These are phyloP conservation scores for Lophium mytilinum DNA, from an alignment of 495 filamentous ascomycete genomes.

Conservation along the genomic window DNA sequence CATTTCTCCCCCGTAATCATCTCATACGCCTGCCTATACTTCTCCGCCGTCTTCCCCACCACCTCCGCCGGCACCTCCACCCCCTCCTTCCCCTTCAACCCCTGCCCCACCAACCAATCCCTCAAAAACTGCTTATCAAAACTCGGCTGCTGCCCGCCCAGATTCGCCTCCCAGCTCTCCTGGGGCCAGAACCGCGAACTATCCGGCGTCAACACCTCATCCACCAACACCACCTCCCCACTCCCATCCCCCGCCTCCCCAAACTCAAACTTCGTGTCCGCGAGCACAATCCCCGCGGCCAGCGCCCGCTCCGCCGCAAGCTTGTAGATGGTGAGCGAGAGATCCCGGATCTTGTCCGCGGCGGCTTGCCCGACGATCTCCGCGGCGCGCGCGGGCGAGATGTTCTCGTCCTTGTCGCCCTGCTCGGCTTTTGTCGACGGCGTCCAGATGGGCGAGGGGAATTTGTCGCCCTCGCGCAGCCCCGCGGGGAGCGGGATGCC, in stretches of 20 bases:
- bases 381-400: conserved; percentile 57
- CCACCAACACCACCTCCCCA: conserved; percentile 72
- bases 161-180: conserved; percentile 53
- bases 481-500: conserved; percentile 61
- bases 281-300: conserved; percentile 80
- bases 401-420: conserved; percentile 87
- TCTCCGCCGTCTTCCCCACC: conserved; percentile 50
- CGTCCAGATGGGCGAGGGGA: conserved; percentile 71
- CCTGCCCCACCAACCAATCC: conserved; percentile 70
- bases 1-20: conserved; percentile 49
- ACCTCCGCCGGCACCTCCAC: conserved; percentile 62
- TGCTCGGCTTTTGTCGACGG: conserved; percentile 83
- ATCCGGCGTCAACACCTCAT: conserved; percentile 78
- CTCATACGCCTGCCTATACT: conserved; percentile 66
- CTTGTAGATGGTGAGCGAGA: conserved; percentile 66
- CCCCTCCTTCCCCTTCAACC: conserved; percentile 61
- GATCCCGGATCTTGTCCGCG: conserved; percentile 63
- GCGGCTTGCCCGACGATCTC: conserved; percentile 65
- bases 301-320: conserved; percentile 52
- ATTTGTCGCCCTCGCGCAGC: conserved; percentile 60
- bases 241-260: conserved; percentile 48
- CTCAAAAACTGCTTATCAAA: conserved; percentile 89
- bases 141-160: conserved; percentile 65
- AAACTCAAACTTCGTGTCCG: conserved; percentile 83
- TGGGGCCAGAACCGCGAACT: conserved; percentile 78